These are phyloP conservation scores for Panellus pusillus DNA, from an alignment of 768 basidiomycete genomes.

Conservation along the genomic window DNA sequence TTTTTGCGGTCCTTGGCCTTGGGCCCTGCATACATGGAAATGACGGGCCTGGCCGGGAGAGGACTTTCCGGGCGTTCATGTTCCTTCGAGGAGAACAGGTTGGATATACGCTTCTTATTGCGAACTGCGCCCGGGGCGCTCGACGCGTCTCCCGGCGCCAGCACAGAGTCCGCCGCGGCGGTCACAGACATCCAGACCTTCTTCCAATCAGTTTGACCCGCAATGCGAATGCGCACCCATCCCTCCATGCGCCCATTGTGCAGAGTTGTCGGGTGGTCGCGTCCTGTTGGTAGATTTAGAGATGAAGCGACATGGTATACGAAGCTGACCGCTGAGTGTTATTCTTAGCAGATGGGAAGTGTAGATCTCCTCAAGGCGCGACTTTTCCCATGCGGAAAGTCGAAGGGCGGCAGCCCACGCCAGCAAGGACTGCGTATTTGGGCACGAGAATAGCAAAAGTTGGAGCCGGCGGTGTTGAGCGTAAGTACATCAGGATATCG, in stretches of 20 bases:
- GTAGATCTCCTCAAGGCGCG: constrained; percentile 94
- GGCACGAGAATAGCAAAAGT: constrained; percentile 88
- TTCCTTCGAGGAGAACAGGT: constrained; percentile 58
- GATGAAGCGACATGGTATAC: not conserved
- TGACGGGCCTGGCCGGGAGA: constrained; percentile 35
- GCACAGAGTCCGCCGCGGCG: constrained; percentile 39
- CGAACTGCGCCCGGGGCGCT: constrained; percentile 25
- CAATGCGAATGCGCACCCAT: constrained; percentile 85
- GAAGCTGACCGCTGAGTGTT: constrained; percentile 48
- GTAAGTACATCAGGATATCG: constrained; percentile 81
- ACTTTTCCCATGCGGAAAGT: constrained; percentile 92
- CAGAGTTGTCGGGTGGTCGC: constrained; percentile 61
- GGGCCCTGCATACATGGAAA: constrained; percentile 61
- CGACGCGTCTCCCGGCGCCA: constrained; percentile 23
- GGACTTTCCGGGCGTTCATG: constrained; percentile 26
- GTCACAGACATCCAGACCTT: constrained; percentile 80
- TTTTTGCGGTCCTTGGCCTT: constrained; percentile 78
- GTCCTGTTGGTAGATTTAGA: constrained; percentile 31
- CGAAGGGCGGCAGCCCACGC: constrained; percentile 94
- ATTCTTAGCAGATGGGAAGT: constrained; percentile 91
- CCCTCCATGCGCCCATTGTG: constrained; percentile 81
- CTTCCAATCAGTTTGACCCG: constrained; percentile 99
- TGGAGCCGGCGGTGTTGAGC: constrained; percentile 91
- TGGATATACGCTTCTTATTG: constrained; percentile 64
- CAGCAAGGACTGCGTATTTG: constrained; percentile 62